A percentile compares a stretch with the other conserved stretches of the same genome.
phyloP scores from a whole-genome alignment of 1,284 basidiomycete species.

The Microbotryum violaceum region DNA sequence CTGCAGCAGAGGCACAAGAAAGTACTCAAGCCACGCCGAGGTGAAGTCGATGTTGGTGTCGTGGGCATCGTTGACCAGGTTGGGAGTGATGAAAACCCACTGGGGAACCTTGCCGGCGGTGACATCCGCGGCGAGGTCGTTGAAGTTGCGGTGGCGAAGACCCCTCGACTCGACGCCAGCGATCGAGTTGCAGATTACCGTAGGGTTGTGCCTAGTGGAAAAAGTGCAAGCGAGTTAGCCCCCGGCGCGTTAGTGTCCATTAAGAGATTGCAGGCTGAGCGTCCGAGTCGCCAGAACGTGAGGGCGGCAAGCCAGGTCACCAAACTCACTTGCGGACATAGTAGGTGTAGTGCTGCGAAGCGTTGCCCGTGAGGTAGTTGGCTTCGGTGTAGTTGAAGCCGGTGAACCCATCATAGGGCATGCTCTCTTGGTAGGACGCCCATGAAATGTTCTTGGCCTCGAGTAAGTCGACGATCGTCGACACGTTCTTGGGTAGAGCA shows the following conservation, averaged over 20 bases:
- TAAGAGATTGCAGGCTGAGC: no score
- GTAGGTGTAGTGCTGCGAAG: slow-evolving; percentile 43
- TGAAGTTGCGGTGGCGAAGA: slow-evolving; percentile 56
- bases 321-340: slow-evolving; percentile 23
- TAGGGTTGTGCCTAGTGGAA: slow-evolving; percentile 56
- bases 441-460: slow-evolving; percentile 52
- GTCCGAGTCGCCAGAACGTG: background rate
- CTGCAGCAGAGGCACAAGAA: slow-evolving; percentile 51
- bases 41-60: slow-evolving; percentile 53
- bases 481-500: slow-evolving; percentile 45
- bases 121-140: slow-evolving; percentile 52
- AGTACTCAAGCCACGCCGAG: slow-evolving; percentile 50
- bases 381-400: slow-evolving; percentile 45
- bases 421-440: slow-evolving; percentile 51
- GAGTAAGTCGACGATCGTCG: slow-evolving; percentile 57
- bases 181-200: slow-evolving; percentile 42
- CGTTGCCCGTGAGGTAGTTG: slow-evolving; percentile 46
- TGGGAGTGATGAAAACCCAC: slow-evolving; percentile 61
- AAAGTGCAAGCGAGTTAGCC: slow-evolving; percentile 39
- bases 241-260: no score
- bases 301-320: background rate
- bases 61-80: slow-evolving; percentile 47
- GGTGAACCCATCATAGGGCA: slow-evolving; percentile 49
- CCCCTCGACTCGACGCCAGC: slow-evolving; percentile 45
- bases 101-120: slow-evolving; percentile 52